Evolutionary conservation across 306 rosid species (phyloP).

Genomic region (Prunus mongolica): DNA sequence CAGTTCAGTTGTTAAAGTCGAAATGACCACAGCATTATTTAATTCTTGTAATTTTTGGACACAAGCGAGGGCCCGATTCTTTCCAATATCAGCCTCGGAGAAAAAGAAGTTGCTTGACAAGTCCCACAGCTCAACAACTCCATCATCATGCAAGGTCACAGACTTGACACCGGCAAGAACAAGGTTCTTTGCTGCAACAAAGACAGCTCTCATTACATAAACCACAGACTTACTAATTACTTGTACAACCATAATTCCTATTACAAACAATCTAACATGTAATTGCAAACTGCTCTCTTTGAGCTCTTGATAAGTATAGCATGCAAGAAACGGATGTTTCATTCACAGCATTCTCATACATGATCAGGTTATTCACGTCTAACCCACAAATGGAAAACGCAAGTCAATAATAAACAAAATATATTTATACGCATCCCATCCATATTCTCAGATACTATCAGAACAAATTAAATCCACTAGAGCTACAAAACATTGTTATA

Average conservation of each 20-base stretch:
- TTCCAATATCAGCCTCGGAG: constrained; percentile 18
- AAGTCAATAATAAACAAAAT: background rate
- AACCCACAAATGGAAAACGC: background rate
- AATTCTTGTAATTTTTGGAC: constrained; percentile 25
- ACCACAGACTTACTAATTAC: background rate
- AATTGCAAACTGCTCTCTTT: background rate
- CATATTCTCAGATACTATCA: background rate
- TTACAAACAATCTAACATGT: background rate
- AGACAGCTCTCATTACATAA: background rate
- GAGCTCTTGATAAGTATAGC: background rate
- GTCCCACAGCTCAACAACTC: constrained; percentile 22
- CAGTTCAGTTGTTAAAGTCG: constrained; percentile 8
- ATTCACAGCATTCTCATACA: background rate
- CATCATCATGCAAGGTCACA: constrained; percentile 27
- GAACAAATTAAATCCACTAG: background rate
- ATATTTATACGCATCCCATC: background rate
- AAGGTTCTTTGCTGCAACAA: constrained; percentile 25
- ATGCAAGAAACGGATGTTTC: background rate
- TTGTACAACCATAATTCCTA: too few relatives aligned
- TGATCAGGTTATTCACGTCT: background rate
- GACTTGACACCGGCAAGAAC: constrained; percentile 30
- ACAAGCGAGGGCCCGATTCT: constrained; percentile 20
- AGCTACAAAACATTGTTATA: background rate
- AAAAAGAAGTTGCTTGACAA: constrained; percentile 22
- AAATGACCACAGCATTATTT: constrained; percentile 19